Base-by-base conservation (phyloP, 1,139 yeast genomes). In the Saccharomyces uvarum region DNA sequence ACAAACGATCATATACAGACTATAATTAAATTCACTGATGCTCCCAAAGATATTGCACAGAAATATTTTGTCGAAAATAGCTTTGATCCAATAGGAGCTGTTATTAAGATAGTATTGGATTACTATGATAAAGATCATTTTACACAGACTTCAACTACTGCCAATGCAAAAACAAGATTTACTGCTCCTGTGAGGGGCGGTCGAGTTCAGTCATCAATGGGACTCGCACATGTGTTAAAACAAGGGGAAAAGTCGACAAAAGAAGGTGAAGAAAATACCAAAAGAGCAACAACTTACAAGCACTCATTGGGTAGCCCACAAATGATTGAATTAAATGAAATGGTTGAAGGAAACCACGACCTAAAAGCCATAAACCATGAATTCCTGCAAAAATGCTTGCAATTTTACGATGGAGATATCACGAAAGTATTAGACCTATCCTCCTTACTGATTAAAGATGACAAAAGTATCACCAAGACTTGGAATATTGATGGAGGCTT, bases 351-450 rank as follows among this genome's bases (percentile, higher is more conserved):
- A n/a, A 61, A 63, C 48, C 38, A 51, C 7, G 51, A 49, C n/a
- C 52, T 67, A n/a, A 53, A 54, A n/a, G 41, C 53, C 14, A 57
- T 67, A 29, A 61, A 53, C 38, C 61, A 66, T n/a, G 56, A 55
- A 2, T 79, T 81, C 56, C 65, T 75, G 26, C 61, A 66, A 14
- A 65, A 68, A 46, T 75, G 78, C 1, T 56, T 80, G 24, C 68
- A 61, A 21, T 75, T 74, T 60, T 77, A 72, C 57, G 59, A 70
- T 27, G 82, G 80, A 1, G 74, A 79, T 55, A 62, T 73, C 2
- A 27, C 11, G 24, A 41, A 14, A 28, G 51, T 16, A 9, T 38
- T 11, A 41, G 41, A 26, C 32, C 28, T 21, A 48, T 50, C 21
- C 16, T 48, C 28, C 44, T 51, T 31, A 11, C 47, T 19, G 19